These are phyloP conservation scores for Antitrichia curtipendula DNA, from an alignment of 225 moss, liverwort and hornwort genomes.

Conservation along the genomic window DNA sequence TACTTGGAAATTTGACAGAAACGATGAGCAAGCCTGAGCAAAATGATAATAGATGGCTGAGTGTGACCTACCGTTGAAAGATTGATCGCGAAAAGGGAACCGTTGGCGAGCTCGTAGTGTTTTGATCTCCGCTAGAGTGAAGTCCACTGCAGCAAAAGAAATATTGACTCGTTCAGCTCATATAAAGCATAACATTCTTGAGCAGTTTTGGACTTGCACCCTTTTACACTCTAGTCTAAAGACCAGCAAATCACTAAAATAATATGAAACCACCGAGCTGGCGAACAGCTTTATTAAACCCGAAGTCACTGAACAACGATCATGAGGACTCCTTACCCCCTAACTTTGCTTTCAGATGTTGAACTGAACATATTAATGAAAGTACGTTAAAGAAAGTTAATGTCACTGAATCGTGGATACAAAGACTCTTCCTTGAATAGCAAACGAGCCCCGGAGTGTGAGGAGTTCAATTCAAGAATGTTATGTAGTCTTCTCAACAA, in stretches of 20 bases:
- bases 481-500: not conserved
- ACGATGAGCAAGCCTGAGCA: not conserved
- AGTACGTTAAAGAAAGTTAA: not conserved
- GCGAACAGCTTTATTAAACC: not conserved
- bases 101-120: slow-evolving; percentile 66
- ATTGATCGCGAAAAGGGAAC: slow-evolving; percentile 52
- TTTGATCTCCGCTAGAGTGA: slow-evolving; percentile 78
- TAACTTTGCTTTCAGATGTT: not conserved
- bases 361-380: not conserved
- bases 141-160: slow-evolving; percentile 48
- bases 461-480: not conserved
- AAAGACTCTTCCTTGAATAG: not conserved
- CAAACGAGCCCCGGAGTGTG: no score
- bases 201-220: not conserved
- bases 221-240: not conserved
- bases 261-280: not conserved
- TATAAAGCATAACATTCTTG: not conserved
- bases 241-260: not conserved
- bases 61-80: slow-evolving; percentile 42
- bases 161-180: not conserved
- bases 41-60: not conserved
- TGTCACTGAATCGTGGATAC: not conserved
- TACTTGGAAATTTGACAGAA: not conserved
- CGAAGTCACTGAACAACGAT: not conserved
- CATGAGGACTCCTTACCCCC: not conserved